A percentile compares a stretch with the other conserved stretches of the same genome.
Conservation (phyloP, 305 asterid genomes). For the Euphrasia arctica region DNA sequence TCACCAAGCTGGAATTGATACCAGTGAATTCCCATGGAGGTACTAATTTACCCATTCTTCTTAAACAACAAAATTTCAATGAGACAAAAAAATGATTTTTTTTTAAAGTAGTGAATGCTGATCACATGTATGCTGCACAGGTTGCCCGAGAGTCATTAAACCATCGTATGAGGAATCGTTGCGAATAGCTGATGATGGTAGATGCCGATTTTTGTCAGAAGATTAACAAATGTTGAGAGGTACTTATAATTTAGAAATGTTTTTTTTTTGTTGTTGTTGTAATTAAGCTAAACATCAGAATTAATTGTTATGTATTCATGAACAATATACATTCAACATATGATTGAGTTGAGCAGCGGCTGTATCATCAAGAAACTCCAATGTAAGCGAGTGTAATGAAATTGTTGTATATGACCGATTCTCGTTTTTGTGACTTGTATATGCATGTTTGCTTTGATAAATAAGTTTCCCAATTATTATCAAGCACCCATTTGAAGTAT, state of each 20-base stretch:
- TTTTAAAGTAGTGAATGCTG: neutral
- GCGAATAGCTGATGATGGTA: constrained; percentile 26
- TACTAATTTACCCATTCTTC: constrained; percentile 21
- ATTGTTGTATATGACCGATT: neutral
- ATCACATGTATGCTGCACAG: constrained; percentile 36
- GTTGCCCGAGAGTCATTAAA: constrained; percentile 93
- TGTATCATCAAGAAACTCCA: neutral
- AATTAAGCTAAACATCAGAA: neutral
- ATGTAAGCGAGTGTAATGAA: neutral
- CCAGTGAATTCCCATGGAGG: constrained; percentile 99
- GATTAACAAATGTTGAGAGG: constrained; percentile 7
- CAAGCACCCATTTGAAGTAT: too few species aligned
- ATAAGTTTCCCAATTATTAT: too few species aligned
- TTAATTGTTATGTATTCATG: neutral
- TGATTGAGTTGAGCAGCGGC: neutral
- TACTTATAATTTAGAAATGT: neutral
- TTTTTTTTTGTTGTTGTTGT: neutral
- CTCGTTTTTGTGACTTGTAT: too few species aligned
- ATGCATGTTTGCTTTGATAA: too few species aligned
- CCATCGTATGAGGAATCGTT: constrained; percentile 17
- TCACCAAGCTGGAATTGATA: constrained; percentile 98
- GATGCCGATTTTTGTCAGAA: constrained; percentile 19
- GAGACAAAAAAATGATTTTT: neutral
- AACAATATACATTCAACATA: neutral
- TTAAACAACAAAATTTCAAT: neutral